These are phyloP conservation scores for Rhizopus microsporus DNA, from an alignment of 371 early-diverging fungal species.

Conservation along the genomic window DNA sequence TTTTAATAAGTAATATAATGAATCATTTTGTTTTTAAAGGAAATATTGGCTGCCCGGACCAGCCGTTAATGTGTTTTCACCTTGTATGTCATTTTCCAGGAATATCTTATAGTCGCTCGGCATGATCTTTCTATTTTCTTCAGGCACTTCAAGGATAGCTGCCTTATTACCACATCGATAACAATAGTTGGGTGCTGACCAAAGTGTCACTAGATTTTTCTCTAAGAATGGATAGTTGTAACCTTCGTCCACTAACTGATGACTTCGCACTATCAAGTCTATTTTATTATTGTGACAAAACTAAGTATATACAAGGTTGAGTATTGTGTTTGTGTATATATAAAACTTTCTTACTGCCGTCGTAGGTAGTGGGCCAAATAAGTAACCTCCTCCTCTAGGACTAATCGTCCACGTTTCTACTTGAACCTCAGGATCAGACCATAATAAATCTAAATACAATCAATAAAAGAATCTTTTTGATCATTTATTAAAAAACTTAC, in stretches of 20 bases:
- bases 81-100: conserved; percentile 78
- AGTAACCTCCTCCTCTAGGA: conserved; percentile 98
- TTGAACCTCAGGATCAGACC: conserved; percentile 99
- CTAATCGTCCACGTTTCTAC: conserved; percentile 97
- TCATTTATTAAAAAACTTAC: conserved; percentile 20
- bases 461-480: neutral
- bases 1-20: neutral
- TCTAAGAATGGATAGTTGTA: conserved; percentile 98
- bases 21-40: conserved; percentile 16
- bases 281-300: conserved; percentile 97
- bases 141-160: conserved; percentile 86
- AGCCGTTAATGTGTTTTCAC: conserved; percentile 28
- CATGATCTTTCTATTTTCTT: conserved; percentile 81
- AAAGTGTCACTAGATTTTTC: conserved; percentile 98
- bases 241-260: conserved; percentile 97
- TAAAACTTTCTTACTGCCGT: conserved; percentile 66
- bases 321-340: neutral
- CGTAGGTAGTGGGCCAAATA: conserved; percentile 97
- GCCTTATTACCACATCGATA: conserved; percentile 99
- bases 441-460: conserved; percentile 76
- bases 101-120: conserved; percentile 75
- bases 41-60: conserved; percentile 54
- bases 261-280: conserved; percentile 92
- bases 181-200: conserved; percentile 99
- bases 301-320: conserved; percentile 31